Evolutionary conservation across 192 early-diverging fungal species (phyloP).

Genomic region (Backusella mclennaniae): DNA sequence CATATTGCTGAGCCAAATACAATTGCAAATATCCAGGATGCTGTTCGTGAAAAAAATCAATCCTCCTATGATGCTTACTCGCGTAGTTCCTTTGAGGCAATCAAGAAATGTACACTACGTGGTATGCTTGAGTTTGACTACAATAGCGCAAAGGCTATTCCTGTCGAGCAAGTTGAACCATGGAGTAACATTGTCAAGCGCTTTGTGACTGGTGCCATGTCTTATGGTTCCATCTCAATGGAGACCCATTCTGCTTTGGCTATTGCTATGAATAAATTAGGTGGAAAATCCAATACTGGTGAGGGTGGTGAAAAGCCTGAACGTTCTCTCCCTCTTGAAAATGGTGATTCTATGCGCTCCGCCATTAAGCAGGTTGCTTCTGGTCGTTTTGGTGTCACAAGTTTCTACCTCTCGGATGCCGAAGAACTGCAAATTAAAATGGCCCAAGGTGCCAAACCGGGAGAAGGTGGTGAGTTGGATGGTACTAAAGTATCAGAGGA

Average conservation of each 20-base stretch:
- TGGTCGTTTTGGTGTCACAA: conserved; percentile 97
- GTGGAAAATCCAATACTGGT: conserved; percentile 98
- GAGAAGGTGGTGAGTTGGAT: conserved; percentile 84
- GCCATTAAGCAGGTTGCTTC: conserved; percentile 99
- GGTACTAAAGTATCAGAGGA: conserved; percentile 72
- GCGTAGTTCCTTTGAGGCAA: conserved; percentile 70
- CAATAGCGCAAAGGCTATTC: conserved; percentile 68
- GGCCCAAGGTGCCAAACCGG: conserved; percentile 99
- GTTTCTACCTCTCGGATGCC: conserved; percentile 90
- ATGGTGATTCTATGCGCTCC: conserved; percentile 85
- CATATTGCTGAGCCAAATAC: conserved; percentile 92
- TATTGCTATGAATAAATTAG: conserved; percentile 93
- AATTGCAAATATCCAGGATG: conserved; percentile 93
- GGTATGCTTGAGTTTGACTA: conserved; percentile 91
- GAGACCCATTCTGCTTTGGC: conserved; percentile 94
- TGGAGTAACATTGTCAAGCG: conserved; percentile 95
- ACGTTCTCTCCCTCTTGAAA: conserved; percentile 68
- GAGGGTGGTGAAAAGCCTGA: conserved; percentile 96
- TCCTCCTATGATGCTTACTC: conserved; percentile 87
- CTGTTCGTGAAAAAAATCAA: conserved; percentile 91
- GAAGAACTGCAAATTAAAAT: conserved; percentile 99
- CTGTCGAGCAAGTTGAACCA: conserved; percentile 94
- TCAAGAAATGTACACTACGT: conserved; percentile 92
- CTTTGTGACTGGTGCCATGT: conserved; percentile 98
- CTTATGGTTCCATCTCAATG: conserved; percentile 96